Base-by-base conservation (phyloP, 1,284 basidiomycete species). In the Athelia psychrophila region DNA sequence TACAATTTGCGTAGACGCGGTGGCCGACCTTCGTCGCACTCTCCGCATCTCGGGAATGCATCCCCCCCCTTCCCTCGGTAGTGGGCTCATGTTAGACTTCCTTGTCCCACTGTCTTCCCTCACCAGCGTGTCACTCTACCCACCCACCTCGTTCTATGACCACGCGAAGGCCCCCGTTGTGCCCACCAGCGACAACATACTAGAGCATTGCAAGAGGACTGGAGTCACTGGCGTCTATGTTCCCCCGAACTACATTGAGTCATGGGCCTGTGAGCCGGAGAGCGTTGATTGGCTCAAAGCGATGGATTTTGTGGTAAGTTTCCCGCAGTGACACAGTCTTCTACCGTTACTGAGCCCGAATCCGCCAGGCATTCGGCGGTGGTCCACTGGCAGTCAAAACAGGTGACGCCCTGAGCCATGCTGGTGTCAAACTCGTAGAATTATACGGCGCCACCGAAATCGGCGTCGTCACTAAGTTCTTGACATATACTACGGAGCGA, bases 371-470 rank as follows among this genome's bases (percentile, higher is more conserved):
- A 0, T 64, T 54, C 45, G 56, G 19, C 1, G 65, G 60, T 18
- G 58, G 60, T 0, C 61, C 62, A 0, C 53, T 66, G 10, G 46
- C 54, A 4, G 44, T 50, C 19, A 60, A 57, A 51, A 49, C 51
- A 1, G 67, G 64, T 1, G 56, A 66, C 12, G 42, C 45, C 0
- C 20, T 67, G 2, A 55, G 54, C 2, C 51, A 45, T 3, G 55
- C 56, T 0, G 62, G 65, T 3, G 54, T 67, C 27, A 55, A 49
- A 3, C 27, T 69, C 1, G 5, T 20, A 2, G 44, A 32, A 2
- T 20, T 58, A 1, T 69, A 69, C 30, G 59, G 64, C 8, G 33
- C 30, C 19, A 68, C 57, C 1, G 59, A 66, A 40, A 50, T 49
- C 9, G 23, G 47, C 13, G n/a, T n/a, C n/a, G 8, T 48, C 2